Evolutionary conservation across 2,329 filamentous ascomycete genomes (phyloP).

Genomic region (Botryosphaeria agaves): DNA sequence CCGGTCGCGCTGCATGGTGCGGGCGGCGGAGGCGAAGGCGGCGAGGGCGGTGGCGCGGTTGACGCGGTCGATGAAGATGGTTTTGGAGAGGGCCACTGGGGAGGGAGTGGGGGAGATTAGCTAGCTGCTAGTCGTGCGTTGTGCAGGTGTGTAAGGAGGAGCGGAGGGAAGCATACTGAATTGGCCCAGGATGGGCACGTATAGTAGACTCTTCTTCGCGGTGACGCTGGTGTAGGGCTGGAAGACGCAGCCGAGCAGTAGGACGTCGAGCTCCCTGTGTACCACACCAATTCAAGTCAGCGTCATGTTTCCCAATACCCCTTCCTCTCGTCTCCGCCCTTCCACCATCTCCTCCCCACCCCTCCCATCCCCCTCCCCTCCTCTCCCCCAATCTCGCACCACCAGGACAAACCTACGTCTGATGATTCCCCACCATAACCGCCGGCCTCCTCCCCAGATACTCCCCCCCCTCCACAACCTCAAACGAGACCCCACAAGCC

Average conservation of each 20-base stretch:
- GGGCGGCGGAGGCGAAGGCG: slow-evolving; percentile 69
- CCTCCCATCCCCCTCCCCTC: slow-evolving; percentile 1
- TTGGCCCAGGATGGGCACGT: slow-evolving; percentile 76
- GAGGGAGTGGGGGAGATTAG: too few relatives aligned
- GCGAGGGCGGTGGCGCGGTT: slow-evolving; percentile 68
- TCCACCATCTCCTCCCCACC: slow-evolving; percentile 1
- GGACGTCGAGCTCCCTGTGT: slow-evolving; percentile 69
- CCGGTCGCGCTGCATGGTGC: slow-evolving; percentile 51
- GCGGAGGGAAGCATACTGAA: slow-evolving; percentile 41
- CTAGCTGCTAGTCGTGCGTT: too few relatives aligned
- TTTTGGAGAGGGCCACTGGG: slow-evolving; percentile 56
- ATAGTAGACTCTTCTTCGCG: slow-evolving; percentile 71
- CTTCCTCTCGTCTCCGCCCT: too few relatives aligned
- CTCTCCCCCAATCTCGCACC: slow-evolving; percentile 1
- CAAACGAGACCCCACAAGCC: slow-evolving; percentile 64
- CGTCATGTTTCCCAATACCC: too few relatives aligned
- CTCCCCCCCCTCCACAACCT: slow-evolving; percentile 48
- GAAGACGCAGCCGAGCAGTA: slow-evolving; percentile 80
- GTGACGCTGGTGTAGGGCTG: slow-evolving; percentile 85
- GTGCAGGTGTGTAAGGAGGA: too few relatives aligned
- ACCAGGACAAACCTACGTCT: slow-evolving; percentile 36
- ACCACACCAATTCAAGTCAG: slow-evolving; percentile 1
- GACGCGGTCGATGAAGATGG: slow-evolving; percentile 87
- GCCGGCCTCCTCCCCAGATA: slow-evolving; percentile 56
- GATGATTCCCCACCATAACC: slow-evolving; percentile 88